Base-by-base conservation (phyloP, 257 asterid genomes). In the Sherardia arvensis region DNA sequence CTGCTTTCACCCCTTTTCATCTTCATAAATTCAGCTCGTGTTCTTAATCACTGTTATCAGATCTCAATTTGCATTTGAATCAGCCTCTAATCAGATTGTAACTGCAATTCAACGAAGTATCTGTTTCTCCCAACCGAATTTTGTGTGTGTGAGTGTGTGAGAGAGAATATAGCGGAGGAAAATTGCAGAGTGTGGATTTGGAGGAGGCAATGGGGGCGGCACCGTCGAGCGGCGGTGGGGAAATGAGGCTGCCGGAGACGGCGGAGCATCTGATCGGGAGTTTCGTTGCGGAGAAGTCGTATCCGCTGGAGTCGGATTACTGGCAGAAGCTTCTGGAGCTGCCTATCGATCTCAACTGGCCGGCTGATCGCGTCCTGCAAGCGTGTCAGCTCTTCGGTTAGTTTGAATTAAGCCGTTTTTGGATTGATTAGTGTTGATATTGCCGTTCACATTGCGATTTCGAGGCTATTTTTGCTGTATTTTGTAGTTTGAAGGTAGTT, bases 291-390 rank as follows among this genome's bases (percentile, higher is more conserved):
- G 97, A 85, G 43, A 87, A 84, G 76, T 85, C 97, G 29, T 90
- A 79, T 72, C 92, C 95, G 36, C 76, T 93, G 33, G 60, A 67
- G 59, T 90, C 99, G 18, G 97, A 87, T 80, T 92, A 87, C 88
- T 92, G 99, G 99, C 86, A 87, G 87, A 84, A 87, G 89, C 96
- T 92, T 69, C 87, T 92, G 54, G 94, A 84, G 80, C 84, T 87
- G 53, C 90, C 97, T 38, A 85, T 92, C 69, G 84, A 84, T 76
- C 95, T 92, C 49, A 84, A 81, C 61, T 92, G 95, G 99, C 87
- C 83, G 25, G 58, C 88, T 48, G 65, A 83, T 74, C 96, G 97
- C 62, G 88, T 85, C 67, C 75, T 62, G 45, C 77, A 85, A 60
- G 99, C 99, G 78, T 89, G 95, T 72, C 81, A 72, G 32, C 85